Conservation (phyloP, 345 rosid species). For the Bruguiera parviflora region DNA sequence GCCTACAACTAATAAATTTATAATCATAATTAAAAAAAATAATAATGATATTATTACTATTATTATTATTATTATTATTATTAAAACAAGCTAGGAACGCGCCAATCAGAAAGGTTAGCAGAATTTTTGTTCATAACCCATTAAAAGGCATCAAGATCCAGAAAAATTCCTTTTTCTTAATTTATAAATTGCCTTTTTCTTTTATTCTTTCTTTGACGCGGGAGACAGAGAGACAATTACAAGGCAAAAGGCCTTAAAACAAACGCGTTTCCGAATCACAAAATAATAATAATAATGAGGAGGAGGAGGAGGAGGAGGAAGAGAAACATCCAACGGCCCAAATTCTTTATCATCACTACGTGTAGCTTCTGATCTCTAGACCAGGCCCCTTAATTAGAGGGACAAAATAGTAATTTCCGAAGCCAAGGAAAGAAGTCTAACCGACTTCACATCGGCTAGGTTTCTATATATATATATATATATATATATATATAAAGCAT, state of each 20-base stretch:
- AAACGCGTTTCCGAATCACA: neutral
- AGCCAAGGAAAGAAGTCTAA: neutral
- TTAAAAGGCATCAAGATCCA: neutral
- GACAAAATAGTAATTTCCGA: neutral
- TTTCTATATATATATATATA: conserved; percentile 17
- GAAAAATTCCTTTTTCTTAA: neutral
- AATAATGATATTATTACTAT: too few relatives aligned
- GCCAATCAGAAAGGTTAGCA: conserved; percentile 31
- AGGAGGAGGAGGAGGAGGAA: neutral
- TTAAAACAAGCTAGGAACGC: conserved; percentile 19
- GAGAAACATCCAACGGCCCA: neutral
- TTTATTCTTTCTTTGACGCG: too few relatives aligned
- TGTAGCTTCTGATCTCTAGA: neutral
- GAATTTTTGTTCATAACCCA: conserved; percentile 27
- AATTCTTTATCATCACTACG: neutral
- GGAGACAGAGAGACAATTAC: too few relatives aligned
- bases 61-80: too few relatives aligned
- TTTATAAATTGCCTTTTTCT: neutral
- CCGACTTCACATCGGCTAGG: neutral
- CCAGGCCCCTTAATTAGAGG: neutral
- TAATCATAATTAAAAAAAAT: neutral
- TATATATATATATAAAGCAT: neutral
- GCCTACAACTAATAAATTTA: neutral
- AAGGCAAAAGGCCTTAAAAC: neutral
- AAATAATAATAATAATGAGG: neutral